Conservation (phyloP, 768 basidiomycete genomes). For the Crassisporium funariophilum region DNA sequence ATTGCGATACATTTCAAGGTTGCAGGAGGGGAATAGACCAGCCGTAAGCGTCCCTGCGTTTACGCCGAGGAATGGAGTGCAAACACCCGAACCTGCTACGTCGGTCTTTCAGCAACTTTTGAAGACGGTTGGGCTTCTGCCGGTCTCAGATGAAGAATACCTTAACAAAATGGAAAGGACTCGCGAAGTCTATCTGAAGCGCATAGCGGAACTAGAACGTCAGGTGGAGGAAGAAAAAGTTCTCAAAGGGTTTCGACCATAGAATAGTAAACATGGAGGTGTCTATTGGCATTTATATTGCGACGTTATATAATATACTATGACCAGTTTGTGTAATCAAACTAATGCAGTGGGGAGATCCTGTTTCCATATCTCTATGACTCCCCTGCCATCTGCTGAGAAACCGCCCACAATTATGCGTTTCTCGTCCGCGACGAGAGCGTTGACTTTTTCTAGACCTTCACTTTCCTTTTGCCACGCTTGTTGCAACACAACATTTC, state of each 20-base stretch:
- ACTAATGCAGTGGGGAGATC: slow-evolving; percentile 6
- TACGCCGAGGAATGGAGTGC: slow-evolving; percentile 3
- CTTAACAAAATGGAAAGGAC: slow-evolving; percentile 57
- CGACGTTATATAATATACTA: neutral
- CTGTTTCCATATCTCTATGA: slow-evolving; percentile 63
- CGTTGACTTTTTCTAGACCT: slow-evolving; percentile 64
- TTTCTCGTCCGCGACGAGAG: slow-evolving; percentile 49
- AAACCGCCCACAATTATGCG: slow-evolving; percentile 67
- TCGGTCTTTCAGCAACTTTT: slow-evolving; percentile 44
- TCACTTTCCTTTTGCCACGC: slow-evolving; percentile 48
- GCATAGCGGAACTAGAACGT: slow-evolving; percentile 60
- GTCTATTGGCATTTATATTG: slow-evolving; percentile 4
- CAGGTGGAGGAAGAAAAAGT: slow-evolving; percentile 39
- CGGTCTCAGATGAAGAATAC: slow-evolving; percentile 75
- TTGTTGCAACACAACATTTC: slow-evolving; percentile 42
- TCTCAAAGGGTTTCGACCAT: slow-evolving; percentile 11
- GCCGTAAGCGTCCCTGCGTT: slow-evolving; percentile 8
- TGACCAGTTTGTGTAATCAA: neutral
- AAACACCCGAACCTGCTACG: slow-evolving; percentile 5
- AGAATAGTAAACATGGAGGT: slow-evolving; percentile 8
- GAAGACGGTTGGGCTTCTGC: slow-evolving; percentile 49
- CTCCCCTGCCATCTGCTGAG: slow-evolving; percentile 54
- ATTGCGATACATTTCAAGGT: slow-evolving; percentile 54
- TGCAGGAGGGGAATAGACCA: slow-evolving; percentile 21
- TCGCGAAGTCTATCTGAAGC: slow-evolving; percentile 52